phyloP scores from a whole-genome alignment of 2,329 filamentous ascomycete genomes.

The Aspergillus sp. region DNA sequence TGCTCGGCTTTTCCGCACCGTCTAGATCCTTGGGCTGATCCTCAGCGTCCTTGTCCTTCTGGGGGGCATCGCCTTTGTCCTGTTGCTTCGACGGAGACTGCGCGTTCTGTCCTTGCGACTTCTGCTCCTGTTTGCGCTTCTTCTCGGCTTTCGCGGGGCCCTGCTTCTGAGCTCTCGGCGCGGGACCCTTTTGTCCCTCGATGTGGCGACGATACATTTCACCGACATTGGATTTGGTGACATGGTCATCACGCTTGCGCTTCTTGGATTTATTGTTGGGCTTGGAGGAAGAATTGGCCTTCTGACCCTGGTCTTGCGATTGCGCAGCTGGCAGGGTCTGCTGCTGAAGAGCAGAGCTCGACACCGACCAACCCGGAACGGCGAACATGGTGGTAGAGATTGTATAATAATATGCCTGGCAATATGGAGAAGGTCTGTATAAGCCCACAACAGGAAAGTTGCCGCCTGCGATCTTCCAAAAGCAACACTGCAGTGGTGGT shows the following conservation, averaged over 20 bases:
- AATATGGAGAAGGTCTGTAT: too few relatives aligned
- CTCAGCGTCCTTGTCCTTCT: slow-evolving; percentile 1
- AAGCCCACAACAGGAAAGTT: background rate
- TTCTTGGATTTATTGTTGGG: slow-evolving; percentile 47
- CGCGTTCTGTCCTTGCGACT: slow-evolving; percentile 27
- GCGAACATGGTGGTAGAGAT: slow-evolving; percentile 66
- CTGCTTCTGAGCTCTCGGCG: slow-evolving; percentile 38
- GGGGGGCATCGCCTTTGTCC: slow-evolving; percentile 13
- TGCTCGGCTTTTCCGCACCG: slow-evolving; percentile 23
- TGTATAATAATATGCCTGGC: background rate
- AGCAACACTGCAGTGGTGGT: too few relatives aligned
- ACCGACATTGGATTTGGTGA: slow-evolving; percentile 70
- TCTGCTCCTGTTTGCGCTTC: slow-evolving; percentile 30
- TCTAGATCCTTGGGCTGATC: slow-evolving; percentile 22
- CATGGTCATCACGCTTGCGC: slow-evolving; percentile 50
- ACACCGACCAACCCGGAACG: slow-evolving; percentile 87
- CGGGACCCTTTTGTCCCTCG: slow-evolving; percentile 56
- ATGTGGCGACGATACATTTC: slow-evolving; percentile 79
- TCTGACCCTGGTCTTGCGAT: slow-evolving; percentile 58
- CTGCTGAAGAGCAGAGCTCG: slow-evolving; percentile 67
- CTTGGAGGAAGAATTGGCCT: slow-evolving; percentile 25
- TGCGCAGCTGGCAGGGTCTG: slow-evolving; percentile 62
- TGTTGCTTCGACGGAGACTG: slow-evolving; percentile 3
- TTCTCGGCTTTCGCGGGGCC: slow-evolving; percentile 29
- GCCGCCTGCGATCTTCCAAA: too few relatives aligned